Base-by-base conservation (phyloP, 495 filamentous ascomycete genomes). In the Talaromyces liani region DNA sequence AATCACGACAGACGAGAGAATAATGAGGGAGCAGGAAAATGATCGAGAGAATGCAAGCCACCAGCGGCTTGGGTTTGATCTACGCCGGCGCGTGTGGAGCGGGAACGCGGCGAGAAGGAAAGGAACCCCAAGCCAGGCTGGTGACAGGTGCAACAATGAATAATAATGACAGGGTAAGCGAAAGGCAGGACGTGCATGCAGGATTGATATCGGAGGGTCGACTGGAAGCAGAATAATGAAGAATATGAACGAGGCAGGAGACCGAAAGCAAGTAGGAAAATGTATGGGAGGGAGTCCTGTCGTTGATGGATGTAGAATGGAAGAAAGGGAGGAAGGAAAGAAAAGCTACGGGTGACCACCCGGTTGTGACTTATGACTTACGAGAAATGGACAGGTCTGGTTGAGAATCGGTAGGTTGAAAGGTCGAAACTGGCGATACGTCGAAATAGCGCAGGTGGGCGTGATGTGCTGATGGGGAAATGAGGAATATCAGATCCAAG, bases 261-360 rank as follows among this genome's bases (percentile, higher is more conserved):
- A 68, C 29, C 65, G 60, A 64, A 61, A 68, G 65, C 41, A 64
- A 61, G 63, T 66, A 65, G 66, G 66, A 64, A 68, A 71, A 41
- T 10, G 33, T 10, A 36, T 36, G 60, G 12, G 27, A n/a, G 45
- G 18, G 60, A 62, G 20, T 25, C 47, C 8, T 7, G 41, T 54
- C 41, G 24, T 25, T 16, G 41, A 31, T 16, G 20, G 25, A 56
- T 18, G 29, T 22, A 49, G 55, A 64, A 66, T 60, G 29, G 75
- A 73, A 27, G 10, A 20, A 49, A 47, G 47, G 39, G 36, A 41
- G 39, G 47, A 41, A 34, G 60, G 39, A 53, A 27, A 45, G 41
- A n/a, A 47, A 47, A 7, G 16, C 5, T n/a, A 45, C 36, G 36
- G 16, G 16, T 16, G 5, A 41, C 7, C 31, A 33, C 31, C 16